A percentile compares a stretch with the other conserved stretches of the same genome.
phyloP scores from a whole-genome alignment of 345 rosid species.

The Arabis hirsuta region DNA sequence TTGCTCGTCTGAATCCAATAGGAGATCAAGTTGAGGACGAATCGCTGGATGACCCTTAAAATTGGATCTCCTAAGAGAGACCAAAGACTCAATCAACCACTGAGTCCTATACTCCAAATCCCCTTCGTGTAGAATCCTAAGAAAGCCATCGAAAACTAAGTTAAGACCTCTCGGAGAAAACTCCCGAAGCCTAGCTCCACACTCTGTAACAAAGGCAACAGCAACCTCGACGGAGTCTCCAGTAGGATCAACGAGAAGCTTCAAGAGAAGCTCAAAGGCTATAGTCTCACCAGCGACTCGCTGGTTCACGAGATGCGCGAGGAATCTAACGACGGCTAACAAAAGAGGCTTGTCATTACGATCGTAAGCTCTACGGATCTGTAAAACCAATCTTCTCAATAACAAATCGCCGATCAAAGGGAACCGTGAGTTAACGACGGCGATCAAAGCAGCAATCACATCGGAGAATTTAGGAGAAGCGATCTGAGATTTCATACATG shows the following conservation, averaged over 20 bases:
- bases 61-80: constrained; percentile 63
- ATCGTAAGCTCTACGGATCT: constrained; percentile 63
- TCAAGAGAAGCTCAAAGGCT: constrained; percentile 63
- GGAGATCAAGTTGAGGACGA: constrained; percentile 66
- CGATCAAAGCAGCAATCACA: constrained; percentile 62
- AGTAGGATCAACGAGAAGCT: constrained; percentile 68
- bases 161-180: constrained; percentile 58
- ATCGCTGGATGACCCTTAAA: constrained; percentile 58
- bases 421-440: constrained; percentile 68
- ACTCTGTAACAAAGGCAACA: constrained; percentile 70
- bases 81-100: constrained; percentile 65
- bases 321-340: constrained; percentile 66
- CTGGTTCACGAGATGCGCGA: constrained; percentile 75
- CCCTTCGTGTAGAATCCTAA: constrained; percentile 71
- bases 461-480: constrained; percentile 70
- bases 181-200: constrained; percentile 76
- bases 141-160: constrained; percentile 62
- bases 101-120: constrained; percentile 70
- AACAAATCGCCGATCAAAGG: constrained; percentile 67
- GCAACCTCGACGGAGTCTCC: constrained; percentile 82
- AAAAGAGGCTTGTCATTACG: constrained; percentile 70
- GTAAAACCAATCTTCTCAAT: constrained; percentile 61
- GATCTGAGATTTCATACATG: constrained; percentile 76
- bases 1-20: constrained; percentile 63
- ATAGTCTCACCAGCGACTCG: constrained; percentile 69